Evolutionary conservation across 2,329 filamentous ascomycete genomes (phyloP).

Genomic region (Ambrosiella beaveri): DNA sequence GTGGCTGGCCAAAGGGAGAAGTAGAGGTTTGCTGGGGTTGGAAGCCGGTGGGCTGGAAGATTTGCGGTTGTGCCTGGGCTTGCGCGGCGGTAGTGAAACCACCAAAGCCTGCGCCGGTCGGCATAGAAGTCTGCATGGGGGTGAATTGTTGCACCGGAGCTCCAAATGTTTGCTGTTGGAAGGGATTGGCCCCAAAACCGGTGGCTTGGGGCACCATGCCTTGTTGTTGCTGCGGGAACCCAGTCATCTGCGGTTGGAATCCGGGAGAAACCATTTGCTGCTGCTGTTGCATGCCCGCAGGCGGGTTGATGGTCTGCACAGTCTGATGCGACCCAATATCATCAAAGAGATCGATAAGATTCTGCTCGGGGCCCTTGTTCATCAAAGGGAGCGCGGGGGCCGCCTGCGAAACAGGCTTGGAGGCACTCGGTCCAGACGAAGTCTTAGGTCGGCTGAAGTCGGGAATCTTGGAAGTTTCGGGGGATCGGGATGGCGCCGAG

Average conservation of each 20-base stretch:
- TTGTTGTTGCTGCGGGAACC: constrained; percentile 16
- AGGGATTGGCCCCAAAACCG: constrained; percentile 17
- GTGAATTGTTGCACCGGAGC: constrained; percentile 13
- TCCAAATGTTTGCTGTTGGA: constrained; percentile 11
- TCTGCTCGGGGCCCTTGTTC: constrained; percentile 48
- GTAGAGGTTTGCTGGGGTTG: constrained; percentile 15
- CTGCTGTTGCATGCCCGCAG: constrained; percentile 16
- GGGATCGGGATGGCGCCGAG: constrained; percentile 15
- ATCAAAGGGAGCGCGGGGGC: constrained; percentile 19
- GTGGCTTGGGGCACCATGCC: constrained; percentile 14
- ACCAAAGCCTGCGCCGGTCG: constrained; percentile 11
- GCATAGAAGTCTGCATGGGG: constrained; percentile 15
- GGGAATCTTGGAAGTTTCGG: constrained; percentile 20
- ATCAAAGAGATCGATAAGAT: constrained; percentile 88
- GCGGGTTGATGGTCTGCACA: constrained; percentile 24
- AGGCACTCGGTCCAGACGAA: constrained; percentile 17
- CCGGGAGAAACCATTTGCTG: constrained; percentile 18
- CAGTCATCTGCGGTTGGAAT: constrained; percentile 25
- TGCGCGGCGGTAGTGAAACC: constrained; percentile 17
- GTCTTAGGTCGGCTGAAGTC: constrained; percentile 20
- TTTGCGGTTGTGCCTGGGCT: constrained; percentile 13
- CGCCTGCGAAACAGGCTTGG: not conserved
- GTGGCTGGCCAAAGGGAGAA: constrained; percentile 19
- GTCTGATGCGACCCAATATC: constrained; percentile 84
- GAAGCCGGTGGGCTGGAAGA: constrained; percentile 18